Evolutionary conservation across 805 yeast genomes (phyloP).

Genomic region (Starmerella vitae): DNA sequence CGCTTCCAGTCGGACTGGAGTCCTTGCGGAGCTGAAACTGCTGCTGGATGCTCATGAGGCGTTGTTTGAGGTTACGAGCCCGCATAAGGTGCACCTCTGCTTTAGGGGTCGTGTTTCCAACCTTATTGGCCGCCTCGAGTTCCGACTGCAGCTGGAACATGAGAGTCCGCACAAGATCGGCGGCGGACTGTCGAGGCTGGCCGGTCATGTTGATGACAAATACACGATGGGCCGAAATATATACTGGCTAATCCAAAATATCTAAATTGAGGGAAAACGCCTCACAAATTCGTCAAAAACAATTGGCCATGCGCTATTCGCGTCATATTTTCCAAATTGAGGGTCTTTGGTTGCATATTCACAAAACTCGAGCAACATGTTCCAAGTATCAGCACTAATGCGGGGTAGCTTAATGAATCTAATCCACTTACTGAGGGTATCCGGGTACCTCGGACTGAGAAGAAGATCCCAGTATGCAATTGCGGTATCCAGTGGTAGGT

Average conservation of each 20-base stretch:
- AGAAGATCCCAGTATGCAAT: slow-evolving; percentile 66
- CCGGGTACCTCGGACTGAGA: slow-evolving; percentile 32
- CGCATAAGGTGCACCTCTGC: slow-evolving; percentile 24
- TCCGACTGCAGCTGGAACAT: slow-evolving; percentile 25
- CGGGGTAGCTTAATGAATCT: slow-evolving; percentile 30
- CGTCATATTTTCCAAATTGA: slow-evolving; percentile 48
- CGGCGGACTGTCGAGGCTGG: background rate
- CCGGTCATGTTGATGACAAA: no score
- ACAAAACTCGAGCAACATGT: slow-evolving; percentile 61
- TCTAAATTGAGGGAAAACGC: no score
- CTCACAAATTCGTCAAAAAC: slow-evolving; percentile 71
- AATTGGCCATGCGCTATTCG: slow-evolving; percentile 84
- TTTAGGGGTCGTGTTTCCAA: slow-evolving; percentile 24
- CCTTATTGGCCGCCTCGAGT: slow-evolving; percentile 20
- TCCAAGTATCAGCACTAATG: slow-evolving; percentile 70
- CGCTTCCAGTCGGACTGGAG: no score
- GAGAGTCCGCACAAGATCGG: slow-evolving; percentile 20
- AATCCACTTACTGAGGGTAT: slow-evolving; percentile 37
- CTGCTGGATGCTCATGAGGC: slow-evolving; percentile 18
- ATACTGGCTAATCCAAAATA: no score
- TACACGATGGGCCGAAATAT: no score
- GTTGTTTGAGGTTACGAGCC: slow-evolving; percentile 23
- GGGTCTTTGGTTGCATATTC: slow-evolving; percentile 38
- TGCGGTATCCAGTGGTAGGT: slow-evolving; percentile 47
- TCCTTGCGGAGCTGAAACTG: slow-evolving; percentile 5